Evolutionary conservation across 371 early-diverging fungal genomes (phyloP).

Genomic region (Nematocida sp.): DNA sequence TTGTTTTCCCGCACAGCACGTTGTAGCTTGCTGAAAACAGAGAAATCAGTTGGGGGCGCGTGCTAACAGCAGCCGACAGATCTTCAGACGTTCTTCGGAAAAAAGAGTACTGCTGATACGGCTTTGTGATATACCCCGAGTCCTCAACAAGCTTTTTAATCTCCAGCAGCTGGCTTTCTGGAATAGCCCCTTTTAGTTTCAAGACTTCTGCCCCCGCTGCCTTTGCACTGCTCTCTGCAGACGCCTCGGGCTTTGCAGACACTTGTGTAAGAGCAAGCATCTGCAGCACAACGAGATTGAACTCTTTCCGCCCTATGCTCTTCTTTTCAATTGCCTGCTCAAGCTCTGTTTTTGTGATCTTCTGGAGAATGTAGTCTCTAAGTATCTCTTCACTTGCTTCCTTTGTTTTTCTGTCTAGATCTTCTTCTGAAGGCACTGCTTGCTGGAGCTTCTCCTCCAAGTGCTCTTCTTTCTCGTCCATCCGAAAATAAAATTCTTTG

Average conservation of each 20-base stretch:
- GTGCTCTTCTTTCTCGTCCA: no score
- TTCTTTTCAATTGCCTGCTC: background rate
- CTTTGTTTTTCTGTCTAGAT: background rate
- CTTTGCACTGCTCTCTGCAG: background rate
- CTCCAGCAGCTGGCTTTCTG: constrained; percentile 22
- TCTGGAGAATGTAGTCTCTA: background rate
- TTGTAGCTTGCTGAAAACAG: constrained; percentile 45
- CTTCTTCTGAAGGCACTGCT: background rate
- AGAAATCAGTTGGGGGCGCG: constrained; percentile 34
- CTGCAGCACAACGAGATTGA: background rate
- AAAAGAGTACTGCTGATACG: constrained; percentile 41
- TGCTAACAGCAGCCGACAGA: constrained; percentile 26
- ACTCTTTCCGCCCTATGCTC: background rate
- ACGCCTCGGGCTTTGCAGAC: background rate
- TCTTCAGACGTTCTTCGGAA: constrained; percentile 46
- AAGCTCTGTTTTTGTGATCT: background rate
- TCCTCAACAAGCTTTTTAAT: constrained; percentile 24
- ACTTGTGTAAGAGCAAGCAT: background rate
- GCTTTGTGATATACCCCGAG: background rate
- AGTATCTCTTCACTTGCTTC: background rate
- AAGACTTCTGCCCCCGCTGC: background rate
- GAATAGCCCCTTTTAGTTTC: constrained; percentile 10
- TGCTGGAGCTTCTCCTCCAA: no score
- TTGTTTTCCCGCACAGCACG: constrained; percentile 39
- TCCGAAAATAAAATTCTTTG: no score